A percentile compares a stretch with the other conserved stretches of the same genome.
Evolutionary conservation across 1,284 basidiomycete genomes (phyloP).

Genomic region (Malassezia furfur): DNA sequence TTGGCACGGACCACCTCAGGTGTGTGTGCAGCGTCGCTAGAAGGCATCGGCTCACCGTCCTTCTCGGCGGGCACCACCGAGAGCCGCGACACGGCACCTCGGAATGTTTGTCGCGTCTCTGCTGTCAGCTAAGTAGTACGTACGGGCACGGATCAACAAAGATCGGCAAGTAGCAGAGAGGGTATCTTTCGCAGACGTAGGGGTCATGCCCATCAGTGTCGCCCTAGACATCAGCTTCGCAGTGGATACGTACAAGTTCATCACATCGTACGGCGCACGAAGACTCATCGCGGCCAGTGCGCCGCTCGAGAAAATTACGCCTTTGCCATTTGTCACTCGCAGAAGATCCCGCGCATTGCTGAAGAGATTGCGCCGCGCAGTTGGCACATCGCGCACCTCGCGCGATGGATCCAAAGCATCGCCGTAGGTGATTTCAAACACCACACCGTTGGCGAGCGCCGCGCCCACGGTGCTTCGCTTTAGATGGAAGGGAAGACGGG

Average conservation of each 20-base stretch:
- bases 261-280: constrained; percentile 39
- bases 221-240: constrained; percentile 13
- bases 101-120: constrained; percentile 17
- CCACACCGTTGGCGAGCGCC: constrained; percentile 69
- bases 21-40: no score
- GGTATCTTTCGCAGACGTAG: constrained; percentile 30
- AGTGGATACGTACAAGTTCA: constrained; percentile 28
- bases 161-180: constrained; percentile 27
- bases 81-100: constrained; percentile 6
- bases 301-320: constrained; percentile 36
- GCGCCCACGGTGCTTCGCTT: constrained; percentile 71
- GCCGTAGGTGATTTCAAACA: constrained; percentile 67
- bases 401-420: constrained; percentile 14
- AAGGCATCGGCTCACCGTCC: background rate
- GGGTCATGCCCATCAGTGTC: constrained; percentile 34
- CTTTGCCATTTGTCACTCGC: constrained; percentile 41
- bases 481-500: constrained; percentile 67
- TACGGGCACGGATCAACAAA: constrained; percentile 31
- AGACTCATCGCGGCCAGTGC: constrained; percentile 28
- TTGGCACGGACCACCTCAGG: no score
- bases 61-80: background rate
- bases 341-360: constrained; percentile 35
- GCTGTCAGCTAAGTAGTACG: background rate
- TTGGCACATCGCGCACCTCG: constrained; percentile 12
- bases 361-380: constrained; percentile 36